Base-by-base conservation (phyloP, 2,329 filamentous ascomycete genomes). In the Pleomassaria siparia region DNA sequence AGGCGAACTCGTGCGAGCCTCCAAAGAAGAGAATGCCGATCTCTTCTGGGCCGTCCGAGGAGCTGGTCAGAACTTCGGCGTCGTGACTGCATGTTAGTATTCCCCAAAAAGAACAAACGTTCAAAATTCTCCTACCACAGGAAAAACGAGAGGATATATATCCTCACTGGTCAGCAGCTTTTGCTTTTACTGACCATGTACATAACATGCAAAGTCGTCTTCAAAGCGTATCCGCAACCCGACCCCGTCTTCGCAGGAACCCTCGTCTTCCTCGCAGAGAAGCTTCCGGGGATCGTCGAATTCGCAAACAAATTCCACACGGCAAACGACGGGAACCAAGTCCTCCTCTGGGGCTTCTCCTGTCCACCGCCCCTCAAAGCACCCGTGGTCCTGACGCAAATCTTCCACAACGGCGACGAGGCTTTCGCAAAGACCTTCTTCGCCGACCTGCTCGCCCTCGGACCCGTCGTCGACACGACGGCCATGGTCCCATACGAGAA, bases 11-110 rank as follows among this genome's bases (percentile, higher is more conserved):
- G 58, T 72, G 24, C 56, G 60, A 26, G 71, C 67, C 18, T 69
- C 65, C 26, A 40, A 47, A 8, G 52, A 49, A 2, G 28, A 45
- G 2, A 50, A 67, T 30, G 11, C 59, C 4, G 64, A 67, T 40
- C 59, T 76, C 6, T 76, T 73, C 60, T 69, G 62, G 58, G 72
- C 71, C 0, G 54, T 74, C 24, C 65, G 72, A 13, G 72, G 72
- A 12, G 69, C 67, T 4, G 66, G 69, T 2, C 48, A 62, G 29
- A 67, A 69, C 44, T 71, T 70, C 40, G 66, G 69, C 33, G 62
- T 71, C 22, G 58, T 62, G 12, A 69, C 65, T 0, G 72, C 78
- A 40, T 80, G 25, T 26, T 6, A 6, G 25, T 26, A 26, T 12
- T 12, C n/a, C n/a, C n/a, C n/a, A n/a, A n/a, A n/a, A n/a, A n/a